A percentile compares a stretch with the other conserved stretches of the same genome.
These are phyloP conservation scores for Volvox africanus DNA, from an alignment of 139 green algal genomes.

Conservation along the genomic window DNA sequence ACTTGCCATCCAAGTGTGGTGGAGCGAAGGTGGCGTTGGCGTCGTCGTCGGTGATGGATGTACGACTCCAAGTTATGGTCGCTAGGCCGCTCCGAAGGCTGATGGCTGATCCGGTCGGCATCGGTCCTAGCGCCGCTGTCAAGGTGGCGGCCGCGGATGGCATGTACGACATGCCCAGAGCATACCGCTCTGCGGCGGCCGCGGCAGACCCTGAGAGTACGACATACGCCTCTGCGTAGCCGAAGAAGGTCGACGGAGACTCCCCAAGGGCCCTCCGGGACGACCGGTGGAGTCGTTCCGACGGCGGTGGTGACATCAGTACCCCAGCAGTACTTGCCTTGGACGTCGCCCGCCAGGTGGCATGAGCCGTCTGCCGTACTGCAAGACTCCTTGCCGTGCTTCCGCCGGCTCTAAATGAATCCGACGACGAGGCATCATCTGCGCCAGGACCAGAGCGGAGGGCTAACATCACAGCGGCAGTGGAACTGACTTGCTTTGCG, in stretches of 20 bases:
- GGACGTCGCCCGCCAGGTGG: no score
- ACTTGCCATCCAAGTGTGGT: neutral
- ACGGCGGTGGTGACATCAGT: neutral
- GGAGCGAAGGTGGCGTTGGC: neutral
- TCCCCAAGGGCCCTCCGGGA: neutral
- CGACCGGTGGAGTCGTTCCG: neutral
- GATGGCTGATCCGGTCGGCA: neutral
- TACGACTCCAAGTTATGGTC: neutral
- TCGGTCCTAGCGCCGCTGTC: neutral
- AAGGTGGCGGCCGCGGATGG: neutral
- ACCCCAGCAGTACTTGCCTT: neutral
- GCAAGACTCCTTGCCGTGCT: no score
- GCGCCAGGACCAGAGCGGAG: neutral
- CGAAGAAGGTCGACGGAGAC: neutral
- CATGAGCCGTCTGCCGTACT: no score
- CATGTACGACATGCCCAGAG: slow-evolving; percentile 1
- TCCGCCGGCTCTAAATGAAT: no score
- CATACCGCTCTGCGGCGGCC: neutral
- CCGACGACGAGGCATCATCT: neutral
- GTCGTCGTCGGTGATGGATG: neutral
- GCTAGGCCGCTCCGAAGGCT: neutral
- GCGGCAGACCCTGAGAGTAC: neutral
- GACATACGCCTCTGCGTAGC: neutral
- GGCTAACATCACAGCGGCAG: neutral
- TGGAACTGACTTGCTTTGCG: neutral